Percentiles rank a stretch among this genome's conserved stretches.
Conservation (phyloP, 352 stramenopile species). For the Phytophthora lateralis region DNA sequence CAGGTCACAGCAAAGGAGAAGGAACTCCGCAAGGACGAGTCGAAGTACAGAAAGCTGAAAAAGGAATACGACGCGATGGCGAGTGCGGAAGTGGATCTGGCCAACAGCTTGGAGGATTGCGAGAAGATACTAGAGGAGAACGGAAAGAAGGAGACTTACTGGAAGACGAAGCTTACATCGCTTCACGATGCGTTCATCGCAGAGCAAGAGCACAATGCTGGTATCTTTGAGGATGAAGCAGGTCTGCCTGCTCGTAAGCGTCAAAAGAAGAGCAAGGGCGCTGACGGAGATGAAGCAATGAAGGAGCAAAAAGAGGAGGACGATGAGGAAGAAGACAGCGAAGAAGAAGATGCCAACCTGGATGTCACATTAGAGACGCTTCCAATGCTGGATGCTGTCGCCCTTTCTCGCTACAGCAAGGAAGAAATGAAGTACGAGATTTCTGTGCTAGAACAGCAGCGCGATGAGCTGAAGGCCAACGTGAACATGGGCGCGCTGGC, state of each 20-base stretch:
- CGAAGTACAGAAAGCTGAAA: conserved; percentile 89
- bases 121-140: conserved; percentile 94
- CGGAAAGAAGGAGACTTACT: conserved; percentile 89
- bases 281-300: conserved; percentile 34
- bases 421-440: conserved; percentile 96
- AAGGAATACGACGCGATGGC: conserved; percentile 91
- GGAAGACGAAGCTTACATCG: conserved; percentile 75
- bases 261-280: conserved; percentile 50
- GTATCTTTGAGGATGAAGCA: conserved; percentile 70
- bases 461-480: conserved; percentile 93
- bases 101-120: conserved; percentile 93
- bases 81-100: conserved; percentile 93
- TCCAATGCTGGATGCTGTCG: conserved; percentile 72
- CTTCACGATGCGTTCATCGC: conserved; percentile 62
- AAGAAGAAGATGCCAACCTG: conserved; percentile 43
- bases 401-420: conserved; percentile 88
- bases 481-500: conserved; percentile 93
- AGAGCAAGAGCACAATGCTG: conserved; percentile 80
- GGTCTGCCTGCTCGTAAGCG: conserved; percentile 44
- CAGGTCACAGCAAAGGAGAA: conserved; percentile 88
- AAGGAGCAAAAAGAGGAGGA: conserved; percentile 48
- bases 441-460: conserved; percentile 91
- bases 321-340: conserved; percentile 41
- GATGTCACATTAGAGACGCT: conserved; percentile 60
- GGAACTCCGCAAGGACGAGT: conserved; percentile 73